Base-by-base conservation (phyloP, 2,329 filamentous ascomycete genomes). In the Colletotrichum sp. region DNA sequence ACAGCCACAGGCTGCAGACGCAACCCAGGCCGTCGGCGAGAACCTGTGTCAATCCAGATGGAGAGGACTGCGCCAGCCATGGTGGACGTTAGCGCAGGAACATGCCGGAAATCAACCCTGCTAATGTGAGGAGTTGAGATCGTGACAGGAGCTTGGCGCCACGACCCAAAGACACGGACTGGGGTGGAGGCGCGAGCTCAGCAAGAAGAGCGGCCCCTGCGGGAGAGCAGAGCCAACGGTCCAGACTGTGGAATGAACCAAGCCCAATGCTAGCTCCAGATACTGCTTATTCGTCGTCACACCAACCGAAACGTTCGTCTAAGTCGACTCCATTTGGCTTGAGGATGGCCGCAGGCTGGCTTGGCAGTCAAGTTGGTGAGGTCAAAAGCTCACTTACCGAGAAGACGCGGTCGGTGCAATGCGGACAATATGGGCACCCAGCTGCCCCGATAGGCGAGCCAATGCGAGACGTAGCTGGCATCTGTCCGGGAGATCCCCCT, bases 71-170 rank as follows among this genome's bases (percentile, higher is more conserved):
- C 26, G 18, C 14, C 21, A 30, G 28, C 2, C 9, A 32, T 38
- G 21, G 36, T 30, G 24, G 6, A 7, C 14, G 24, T 28, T 48
- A 26, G 21, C 24, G 36, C 16, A 48, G 36, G 34, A 62, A 30
- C 18, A 24, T 26, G 52, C 28, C 48, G 21, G 21, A n/a, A 4
- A 36, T 12, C 4, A 34, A 14, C 13, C 16, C 18, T 48, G 28
- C 18, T n/a, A 21, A 34, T 26, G 16, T 36, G 43, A 21, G 28
- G 14, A 18, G 18, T 34, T 36, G 30, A 48, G 30, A 68, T 48
- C 38, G 55, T 68, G 73, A 73, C 62, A 73, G 34, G 7, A 75
- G 73, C 55, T 67, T 67, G 63, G 48, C 73, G 69, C 73, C 63
- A 63, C 56, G 10, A 12, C 21, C 30, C 28, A 32, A 43, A 32